Evolutionary conservation across 2,329 filamentous ascomycete species (phyloP), one percentile per base, ranked within the genome.

Genomic region (Calonectria multiphialidica): DNA sequence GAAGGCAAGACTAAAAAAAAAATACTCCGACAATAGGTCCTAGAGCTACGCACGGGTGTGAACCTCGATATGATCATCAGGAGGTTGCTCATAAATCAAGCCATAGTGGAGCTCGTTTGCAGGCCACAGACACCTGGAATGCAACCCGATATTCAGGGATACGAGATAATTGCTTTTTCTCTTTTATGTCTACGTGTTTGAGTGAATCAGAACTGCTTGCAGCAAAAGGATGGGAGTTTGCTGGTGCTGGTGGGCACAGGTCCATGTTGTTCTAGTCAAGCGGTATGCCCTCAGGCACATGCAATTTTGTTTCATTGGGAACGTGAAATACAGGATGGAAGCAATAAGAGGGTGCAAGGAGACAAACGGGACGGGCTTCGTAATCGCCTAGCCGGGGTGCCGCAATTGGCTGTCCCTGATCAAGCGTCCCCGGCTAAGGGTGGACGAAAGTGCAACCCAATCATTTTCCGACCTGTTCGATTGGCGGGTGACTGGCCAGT

Each of bases 401-500:
- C 35, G 53, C 21, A 59, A 40, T 59, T 59, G 53, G 53, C 21
- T 59, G 53, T 59, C 21, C 53, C 21, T 23, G 23, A 61, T 62
- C 23, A 33, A 59, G 59, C 49, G 42, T 65, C 59, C 53, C 35
- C 10, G 33, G 55, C 33, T 44, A 33, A 65, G 49, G 71, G 63
- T 47, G 66, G 74, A 70, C 61, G 68, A 59, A 70, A 69, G 72
- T 72, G 75, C 69, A 67, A 62, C 44, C 76, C 71, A 73, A 67
- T 68, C 53, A 50, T 67, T 64, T 64, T 35, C 25, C 13, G 21
- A 4, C 7, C 15, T 25, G 53, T 55, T 55, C 74, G 70, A 77
- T 77, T 78, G 77, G 76, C 16, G 10, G 45, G 13, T 37, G 35
- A 30, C 44, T 47, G 35, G 53, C 64, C 69, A 67, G 64, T 65